These are phyloP conservation scores for Gigaspora rosea DNA, from an alignment of 192 early-diverging fungal genomes.

Conservation along the genomic window DNA sequence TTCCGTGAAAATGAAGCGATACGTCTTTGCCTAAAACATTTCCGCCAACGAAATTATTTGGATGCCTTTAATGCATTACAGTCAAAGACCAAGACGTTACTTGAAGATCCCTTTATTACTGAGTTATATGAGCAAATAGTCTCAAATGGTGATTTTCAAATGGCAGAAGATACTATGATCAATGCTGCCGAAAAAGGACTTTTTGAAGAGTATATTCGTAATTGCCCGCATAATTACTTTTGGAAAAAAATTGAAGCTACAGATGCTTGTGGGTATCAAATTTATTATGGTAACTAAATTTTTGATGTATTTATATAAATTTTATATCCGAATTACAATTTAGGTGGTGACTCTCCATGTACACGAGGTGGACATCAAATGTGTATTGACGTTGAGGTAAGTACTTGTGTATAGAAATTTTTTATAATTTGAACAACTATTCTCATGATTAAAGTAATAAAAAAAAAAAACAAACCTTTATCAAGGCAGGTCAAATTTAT, in stretches of 20 bases:
- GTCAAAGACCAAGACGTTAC: constrained; percentile 55
- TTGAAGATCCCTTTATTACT: constrained; percentile 85
- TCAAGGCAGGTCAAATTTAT: constrained; percentile 66
- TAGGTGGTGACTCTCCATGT: constrained; percentile 51
- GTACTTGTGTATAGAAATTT: background rate
- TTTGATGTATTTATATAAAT: constrained; percentile 8
- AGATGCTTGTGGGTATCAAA: constrained; percentile 32
- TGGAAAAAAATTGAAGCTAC: constrained; percentile 62
- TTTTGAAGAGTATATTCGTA: constrained; percentile 71
- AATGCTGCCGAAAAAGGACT: constrained; percentile 63
- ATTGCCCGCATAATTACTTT: constrained; percentile 67
- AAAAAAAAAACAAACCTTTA: background rate
- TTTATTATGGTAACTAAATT: constrained; percentile 20
- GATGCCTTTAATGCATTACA: constrained; percentile 74
- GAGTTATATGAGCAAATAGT: constrained; percentile 71
- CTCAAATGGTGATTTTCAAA: constrained; percentile 70
- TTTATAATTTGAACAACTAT: background rate
- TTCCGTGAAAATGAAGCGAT: constrained; percentile 80
- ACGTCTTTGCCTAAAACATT: constrained; percentile 86
- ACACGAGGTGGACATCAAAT: constrained; percentile 96
- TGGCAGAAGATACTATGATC: constrained; percentile 69
- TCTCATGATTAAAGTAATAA: background rate
- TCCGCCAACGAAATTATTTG: constrained; percentile 77
- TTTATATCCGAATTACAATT: constrained; percentile 19
- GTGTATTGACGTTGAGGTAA: constrained; percentile 78